These are phyloP conservation scores for Hypocrella siamensis DNA, from an alignment of 2,329 filamentous ascomycete species.

Conservation along the genomic window DNA sequence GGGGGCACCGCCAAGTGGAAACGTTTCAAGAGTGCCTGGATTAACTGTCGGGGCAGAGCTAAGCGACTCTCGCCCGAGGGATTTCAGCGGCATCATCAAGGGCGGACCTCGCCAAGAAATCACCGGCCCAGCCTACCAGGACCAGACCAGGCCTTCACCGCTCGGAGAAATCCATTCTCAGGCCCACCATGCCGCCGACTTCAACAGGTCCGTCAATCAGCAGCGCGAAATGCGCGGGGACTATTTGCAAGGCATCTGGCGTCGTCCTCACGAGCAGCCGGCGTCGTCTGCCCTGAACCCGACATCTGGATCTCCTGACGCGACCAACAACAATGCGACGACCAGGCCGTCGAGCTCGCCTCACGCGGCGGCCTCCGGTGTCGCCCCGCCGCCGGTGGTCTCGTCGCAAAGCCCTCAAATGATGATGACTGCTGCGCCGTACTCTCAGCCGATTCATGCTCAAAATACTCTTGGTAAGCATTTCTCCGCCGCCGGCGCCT, in stretches of 20 bases:
- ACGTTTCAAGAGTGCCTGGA: conserved; percentile 61
- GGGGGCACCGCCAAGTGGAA: conserved; percentile 44
- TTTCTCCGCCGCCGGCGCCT: conserved; percentile 13
- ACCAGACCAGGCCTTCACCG: conserved; percentile 63
- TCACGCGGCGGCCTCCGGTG: conserved; percentile 35
- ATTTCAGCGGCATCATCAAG: conserved; percentile 64
- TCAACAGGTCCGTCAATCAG: conserved; percentile 69
- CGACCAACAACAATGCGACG: too few relatives aligned
- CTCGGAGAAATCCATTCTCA: conserved; percentile 71
- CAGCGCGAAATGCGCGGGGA: conserved; percentile 66
- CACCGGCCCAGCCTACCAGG: conserved; percentile 73
- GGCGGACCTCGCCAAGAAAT: conserved; percentile 81
- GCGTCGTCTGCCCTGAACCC: conserved; percentile 30
- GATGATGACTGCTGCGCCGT: conserved; percentile 50
- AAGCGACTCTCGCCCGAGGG: conserved; percentile 59
- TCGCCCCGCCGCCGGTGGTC: conserved; percentile 41
- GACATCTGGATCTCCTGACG: conserved; percentile 23
- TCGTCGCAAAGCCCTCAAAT: conserved; percentile 48
- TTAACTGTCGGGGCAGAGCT: conserved; percentile 70
- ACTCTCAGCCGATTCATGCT: conserved; percentile 55
- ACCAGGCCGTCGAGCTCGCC: conserved; percentile 42
- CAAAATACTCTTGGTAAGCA: conserved; percentile 56
- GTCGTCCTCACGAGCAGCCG: conserved; percentile 66
- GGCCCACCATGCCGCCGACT: conserved; percentile 77
- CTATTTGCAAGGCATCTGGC: conserved; percentile 71